Evolutionary conservation across 2,329 filamentous ascomycete species (phyloP), one percentile per base, ranked within the genome.

Genomic region (Beauveria sp.): DNA sequence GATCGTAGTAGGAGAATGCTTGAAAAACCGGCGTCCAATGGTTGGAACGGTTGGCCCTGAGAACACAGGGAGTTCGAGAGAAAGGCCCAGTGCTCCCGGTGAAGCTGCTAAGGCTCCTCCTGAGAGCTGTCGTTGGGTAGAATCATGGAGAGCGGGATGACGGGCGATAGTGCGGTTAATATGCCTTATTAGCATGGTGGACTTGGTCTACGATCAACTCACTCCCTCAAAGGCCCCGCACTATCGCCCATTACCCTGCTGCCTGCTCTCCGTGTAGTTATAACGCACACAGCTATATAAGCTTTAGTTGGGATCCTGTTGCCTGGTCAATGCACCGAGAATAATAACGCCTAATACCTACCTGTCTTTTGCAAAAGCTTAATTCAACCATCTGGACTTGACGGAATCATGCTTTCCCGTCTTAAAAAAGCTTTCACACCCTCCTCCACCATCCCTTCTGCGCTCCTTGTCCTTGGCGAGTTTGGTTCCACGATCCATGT

Each of bases 401-500:
- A 30, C 26, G 34, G 38, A 26, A 53, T 55, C n/a, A 60, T 60
- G 58, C 28, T 54, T 45, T 38, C 49, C 8, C 14, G 9, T 28
- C 22, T 60, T 28, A 55, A 7, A 14, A 55, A 47, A 20, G 16
- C 24, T 7, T 54, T 49, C 26, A 26, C 38, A 5, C 20, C 26
- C 24, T 9, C 58, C 24, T 5, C 58, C 12, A 24, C 12, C n/a
- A 22, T 2, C 18, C 49, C 58, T 40, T 60, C 58, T 40, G 50
- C 22, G n/a, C 58, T 60, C 34, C 58, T 60, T 40, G 50, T 55
- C 20, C 40, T 60, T 14, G 58, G 58, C 28, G 4, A 49, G 2
- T 49, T 49, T 42, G 51, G 58, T 50, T 49, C 50, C 18, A 49
- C 4, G 12, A 40, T 60, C n/a, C 42, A 49, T 24, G 3, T 60